Evolutionary conservation across 331 rosid species (phyloP), one percentile per base, ranked within the genome.

Genomic region (Quercus lobata): DNA sequence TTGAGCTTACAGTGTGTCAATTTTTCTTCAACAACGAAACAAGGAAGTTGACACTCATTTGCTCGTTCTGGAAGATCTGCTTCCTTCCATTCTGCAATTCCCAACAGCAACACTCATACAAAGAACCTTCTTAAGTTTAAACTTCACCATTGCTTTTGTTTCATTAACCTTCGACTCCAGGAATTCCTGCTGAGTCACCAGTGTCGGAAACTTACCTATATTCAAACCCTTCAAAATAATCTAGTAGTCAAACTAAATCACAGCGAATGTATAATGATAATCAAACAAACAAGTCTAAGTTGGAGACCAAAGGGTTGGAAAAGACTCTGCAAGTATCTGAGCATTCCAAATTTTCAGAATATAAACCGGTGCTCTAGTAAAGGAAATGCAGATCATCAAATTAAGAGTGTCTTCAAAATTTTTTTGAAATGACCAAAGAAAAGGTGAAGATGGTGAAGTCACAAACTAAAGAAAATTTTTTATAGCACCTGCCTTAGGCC

Each of bases 41-140:
- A 4, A 92, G 90, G 84, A 94, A 94, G 88, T 94, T 94, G 52
- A 94, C 93, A 35, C 97, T 90, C 71, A 94, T 73, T 82, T 94
- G 98, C n/a, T 92, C 97, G 7, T 94, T 94, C 63, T 94, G 98
- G 79, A 94, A 94, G 79, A 94, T 88, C 81, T 94, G 98, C 37
- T 94, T 94, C 91, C 97, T 69, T 94, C 98, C 98, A 94, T 94
- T 18, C 90, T 86, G 12, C 90, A 80, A 74, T 94, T 94, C 0
- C 98, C 98, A 1, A 94, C 97, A 5, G 97, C 98, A 22, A 92
- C 98, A 52, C 98, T 97, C 97, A 94, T 94, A 71, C 97, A 94
- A 41, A 94, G 92, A 74, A 92, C 98, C 89, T 94, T 94, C 89
- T 92, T 94, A 22, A 94, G 89, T 76, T 94, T 97, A 72, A 94